These are phyloP conservation scores for Tylopilus orsonianus DNA, from an alignment of 1,284 basidiomycete species.

Conservation along the genomic window DNA sequence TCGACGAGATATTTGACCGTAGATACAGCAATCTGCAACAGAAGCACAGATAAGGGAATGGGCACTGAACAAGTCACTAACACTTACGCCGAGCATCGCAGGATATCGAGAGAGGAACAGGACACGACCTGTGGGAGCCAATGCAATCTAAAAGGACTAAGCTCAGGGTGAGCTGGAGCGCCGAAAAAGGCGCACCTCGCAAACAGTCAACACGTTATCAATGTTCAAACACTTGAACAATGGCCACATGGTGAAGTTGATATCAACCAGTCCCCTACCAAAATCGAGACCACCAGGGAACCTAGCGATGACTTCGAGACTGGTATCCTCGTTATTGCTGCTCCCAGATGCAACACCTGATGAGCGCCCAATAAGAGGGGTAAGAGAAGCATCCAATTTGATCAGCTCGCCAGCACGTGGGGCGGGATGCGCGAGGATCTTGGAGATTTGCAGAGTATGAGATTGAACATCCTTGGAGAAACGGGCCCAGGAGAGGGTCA, in stretches of 20 bases:
- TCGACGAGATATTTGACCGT: conserved; percentile 93
- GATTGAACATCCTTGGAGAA: conserved; percentile 91
- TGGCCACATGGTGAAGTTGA: conserved; percentile 97
- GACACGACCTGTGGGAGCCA: conserved; percentile 90
- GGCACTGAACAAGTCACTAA: neutral
- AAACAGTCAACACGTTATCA: conserved; percentile 91
- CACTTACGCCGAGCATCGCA: conserved; percentile 79
- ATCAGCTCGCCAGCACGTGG: conserved; percentile 86
- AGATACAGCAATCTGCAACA: conserved; percentile 70
- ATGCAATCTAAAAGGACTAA: conserved; percentile 62
- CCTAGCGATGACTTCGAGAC: conserved; percentile 78
- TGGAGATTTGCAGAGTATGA: conserved; percentile 81
- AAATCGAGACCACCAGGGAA: conserved; percentile 86
- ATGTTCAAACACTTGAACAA: conserved; percentile 93
- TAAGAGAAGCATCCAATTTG: conserved; percentile 68
- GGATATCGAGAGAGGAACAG: conserved; percentile 90
- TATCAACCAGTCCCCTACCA: conserved; percentile 78
- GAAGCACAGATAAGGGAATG: conserved; percentile 1
- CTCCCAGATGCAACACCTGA: conserved; percentile 32
- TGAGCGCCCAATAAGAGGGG: conserved; percentile 23
- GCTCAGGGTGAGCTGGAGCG: neutral
- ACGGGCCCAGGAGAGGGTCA: conserved; percentile 89
- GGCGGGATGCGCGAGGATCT: conserved; percentile 79
- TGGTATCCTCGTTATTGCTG: conserved; percentile 62
- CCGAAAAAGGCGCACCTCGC: conserved; percentile 63